Base-by-base conservation (phyloP, 768 basidiomycete species). In the Leucocoprinus leucothites region DNA sequence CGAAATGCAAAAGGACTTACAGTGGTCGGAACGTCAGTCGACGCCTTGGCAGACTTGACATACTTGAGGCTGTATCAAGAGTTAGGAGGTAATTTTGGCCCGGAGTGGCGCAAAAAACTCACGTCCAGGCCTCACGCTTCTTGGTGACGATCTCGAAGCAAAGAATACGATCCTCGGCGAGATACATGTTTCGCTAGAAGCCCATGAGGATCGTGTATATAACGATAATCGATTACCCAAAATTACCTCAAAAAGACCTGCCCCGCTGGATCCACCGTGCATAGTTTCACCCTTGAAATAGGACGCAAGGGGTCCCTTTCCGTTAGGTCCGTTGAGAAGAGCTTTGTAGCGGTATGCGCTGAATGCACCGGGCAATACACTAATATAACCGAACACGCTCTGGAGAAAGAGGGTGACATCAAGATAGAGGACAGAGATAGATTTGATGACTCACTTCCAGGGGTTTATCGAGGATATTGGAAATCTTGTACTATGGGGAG, bases 91-190 rank as follows among this genome's bases (percentile, higher is more conserved):
- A 44, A 16, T 18, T 25, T 26, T 40, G 7, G 8, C 18, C 2
- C n/a, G n/a, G 14, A 28, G 58, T 40, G 60, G 61, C 18, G 66
- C 61, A 59, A 1, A 61, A 58, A 40, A 81, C 84, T 65, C 75
- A 87, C 89, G 83, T 75, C 91, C 90, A 87, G 53, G 82, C 85
- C 71, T 91, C 89, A 19, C 75, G 75, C 69, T 90, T 91, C 79
- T 92, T 94, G 9, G 91, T 92, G 21, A 94, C 91, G 49, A 95
- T 91, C 67, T 95, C 93, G 69, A 94, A 95, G 71, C 93, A 95
- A 41, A 94, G 74, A 63, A 94, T 94, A 74, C 90, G 85, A 76
- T 91, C 86, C 66, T 93, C 91, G 19, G 91, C 91, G 57, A 93
- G 83, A 67, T 93, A 94, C 89, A 93, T 94, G 74, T 94, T 94